Conservation (phyloP, 2,329 filamentous ascomycete genomes). For the Talaromyces sp. region DNA sequence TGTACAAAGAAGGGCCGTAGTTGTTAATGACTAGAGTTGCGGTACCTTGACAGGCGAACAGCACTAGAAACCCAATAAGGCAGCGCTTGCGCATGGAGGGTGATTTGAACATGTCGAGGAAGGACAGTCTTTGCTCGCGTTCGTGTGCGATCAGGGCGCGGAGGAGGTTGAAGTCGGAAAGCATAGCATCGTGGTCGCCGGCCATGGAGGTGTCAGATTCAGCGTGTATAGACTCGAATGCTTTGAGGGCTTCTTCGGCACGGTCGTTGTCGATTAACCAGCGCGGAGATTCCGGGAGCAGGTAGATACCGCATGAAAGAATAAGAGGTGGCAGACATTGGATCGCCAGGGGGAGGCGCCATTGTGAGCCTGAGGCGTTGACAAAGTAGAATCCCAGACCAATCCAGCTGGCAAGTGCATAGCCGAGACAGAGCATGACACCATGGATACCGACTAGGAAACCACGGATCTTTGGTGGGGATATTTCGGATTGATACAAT, state of each 20-base stretch:
- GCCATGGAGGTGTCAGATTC: constrained; percentile 4
- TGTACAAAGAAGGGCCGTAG: not conserved
- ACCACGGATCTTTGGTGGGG: constrained; percentile 27
- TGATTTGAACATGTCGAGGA: not conserved
- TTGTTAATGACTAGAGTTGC: not conserved
- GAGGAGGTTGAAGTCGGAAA: constrained; percentile 4
- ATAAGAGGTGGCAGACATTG: constrained; percentile 22
- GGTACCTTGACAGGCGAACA: not conserved
- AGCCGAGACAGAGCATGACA: constrained; percentile 27
- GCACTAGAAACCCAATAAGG: not conserved
- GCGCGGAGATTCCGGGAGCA: constrained; percentile 23
- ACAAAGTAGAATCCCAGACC: constrained; percentile 27
- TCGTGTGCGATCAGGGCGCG: not conserved
- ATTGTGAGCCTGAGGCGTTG: constrained; percentile 22
- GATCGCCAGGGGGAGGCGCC: constrained; percentile 25
- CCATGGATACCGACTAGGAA: constrained; percentile 26
- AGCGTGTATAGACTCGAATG: constrained; percentile 11
- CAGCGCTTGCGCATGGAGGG: not conserved
- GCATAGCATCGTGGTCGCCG: constrained; percentile 9
- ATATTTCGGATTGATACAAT: constrained; percentile 28
- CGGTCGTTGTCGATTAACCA: constrained; percentile 22
- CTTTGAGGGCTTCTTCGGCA: constrained; percentile 19
- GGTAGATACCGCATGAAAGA: constrained; percentile 8
- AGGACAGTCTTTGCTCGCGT: not conserved
- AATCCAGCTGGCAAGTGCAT: constrained; percentile 25